Conservation (phyloP, 2,329 filamentous ascomycete species). For the Dactylellina drechsleri region DNA sequence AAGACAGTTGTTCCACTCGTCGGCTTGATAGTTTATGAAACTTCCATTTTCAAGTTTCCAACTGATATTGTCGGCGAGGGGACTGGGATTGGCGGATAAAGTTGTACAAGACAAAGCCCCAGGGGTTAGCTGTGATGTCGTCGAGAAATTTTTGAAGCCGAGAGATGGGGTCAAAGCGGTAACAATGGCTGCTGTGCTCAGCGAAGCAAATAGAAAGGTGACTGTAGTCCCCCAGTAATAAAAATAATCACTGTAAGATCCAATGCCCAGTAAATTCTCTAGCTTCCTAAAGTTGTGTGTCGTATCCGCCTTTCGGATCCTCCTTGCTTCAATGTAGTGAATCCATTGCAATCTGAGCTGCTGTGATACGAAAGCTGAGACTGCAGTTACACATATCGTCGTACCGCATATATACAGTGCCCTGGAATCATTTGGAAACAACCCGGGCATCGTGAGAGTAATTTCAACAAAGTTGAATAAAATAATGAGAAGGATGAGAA, state of each 20-base stretch:
- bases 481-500: slow-evolving; percentile 34
- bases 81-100: slow-evolving; percentile 5
- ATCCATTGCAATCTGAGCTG: slow-evolving; percentile 50
- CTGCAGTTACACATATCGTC: slow-evolving; percentile 33
- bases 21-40: slow-evolving; percentile 38
- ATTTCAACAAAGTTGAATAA: slow-evolving; percentile 46
- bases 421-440: slow-evolving; percentile 50
- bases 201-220: slow-evolving; percentile 34
- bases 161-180: slow-evolving; percentile 48
- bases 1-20: slow-evolving; percentile 36
- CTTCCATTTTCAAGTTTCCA: slow-evolving; percentile 43
- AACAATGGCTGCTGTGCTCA: slow-evolving; percentile 35
- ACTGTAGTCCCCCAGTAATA: slow-evolving; percentile 52
- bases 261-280: slow-evolving; percentile 42
- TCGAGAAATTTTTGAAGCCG: slow-evolving; percentile 42
- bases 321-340: slow-evolving; percentile 37
- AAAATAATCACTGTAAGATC: slow-evolving; percentile 45
- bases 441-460: slow-evolving; percentile 40
- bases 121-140: slow-evolving; percentile 42
- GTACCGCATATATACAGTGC: slow-evolving; percentile 46
- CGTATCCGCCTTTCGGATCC: slow-evolving; percentile 35
- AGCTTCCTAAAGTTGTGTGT: slow-evolving; percentile 41
- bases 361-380: slow-evolving; percentile 36
- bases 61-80: slow-evolving; percentile 8
- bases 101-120: slow-evolving; percentile 42